Conservation (phyloP, 202 grass and related monocot species). For the Panicum hallii region DNA sequence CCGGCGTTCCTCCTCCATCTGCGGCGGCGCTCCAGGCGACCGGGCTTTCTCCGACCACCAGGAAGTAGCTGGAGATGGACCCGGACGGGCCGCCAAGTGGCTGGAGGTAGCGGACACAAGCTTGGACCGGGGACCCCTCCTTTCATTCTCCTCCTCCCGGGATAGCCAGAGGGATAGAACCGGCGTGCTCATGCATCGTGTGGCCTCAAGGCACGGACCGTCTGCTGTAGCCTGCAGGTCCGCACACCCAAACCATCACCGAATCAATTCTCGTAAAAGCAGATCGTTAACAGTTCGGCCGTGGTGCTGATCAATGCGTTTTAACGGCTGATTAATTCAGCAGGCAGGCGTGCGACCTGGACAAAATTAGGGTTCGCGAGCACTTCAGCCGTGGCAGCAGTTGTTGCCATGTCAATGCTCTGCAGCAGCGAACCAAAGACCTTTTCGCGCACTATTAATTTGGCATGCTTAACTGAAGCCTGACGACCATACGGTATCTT, state of each 20-base stretch:
- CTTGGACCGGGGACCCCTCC: background rate
- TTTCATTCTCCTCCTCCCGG: too few species aligned
- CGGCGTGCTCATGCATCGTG: too few species aligned
- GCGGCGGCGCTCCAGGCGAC: background rate
- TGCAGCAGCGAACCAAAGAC: background rate
- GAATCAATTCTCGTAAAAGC: background rate
- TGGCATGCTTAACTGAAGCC: background rate
- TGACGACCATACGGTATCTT: too few species aligned
- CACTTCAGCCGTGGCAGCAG: background rate
- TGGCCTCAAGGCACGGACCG: too few species aligned
- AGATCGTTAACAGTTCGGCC: background rate
- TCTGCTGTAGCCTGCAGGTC: background rate
- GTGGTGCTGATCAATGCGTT: background rate
- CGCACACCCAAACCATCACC: background rate
- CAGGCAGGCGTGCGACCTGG: background rate
- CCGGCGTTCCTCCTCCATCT: constrained; percentile 22
- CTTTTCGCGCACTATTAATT: background rate
- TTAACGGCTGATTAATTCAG: background rate
- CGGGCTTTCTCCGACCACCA: background rate
- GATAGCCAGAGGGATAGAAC: too few species aligned
- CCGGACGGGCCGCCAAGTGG: background rate
- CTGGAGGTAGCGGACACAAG: background rate
- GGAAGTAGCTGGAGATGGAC: background rate
- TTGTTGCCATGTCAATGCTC: background rate
- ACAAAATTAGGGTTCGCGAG: background rate